Percentiles rank a stretch among this genome's conserved stretches.
Evolutionary conservation across 2,329 filamentous ascomycete species (phyloP).

Genomic region (Knufia fluminis): DNA sequence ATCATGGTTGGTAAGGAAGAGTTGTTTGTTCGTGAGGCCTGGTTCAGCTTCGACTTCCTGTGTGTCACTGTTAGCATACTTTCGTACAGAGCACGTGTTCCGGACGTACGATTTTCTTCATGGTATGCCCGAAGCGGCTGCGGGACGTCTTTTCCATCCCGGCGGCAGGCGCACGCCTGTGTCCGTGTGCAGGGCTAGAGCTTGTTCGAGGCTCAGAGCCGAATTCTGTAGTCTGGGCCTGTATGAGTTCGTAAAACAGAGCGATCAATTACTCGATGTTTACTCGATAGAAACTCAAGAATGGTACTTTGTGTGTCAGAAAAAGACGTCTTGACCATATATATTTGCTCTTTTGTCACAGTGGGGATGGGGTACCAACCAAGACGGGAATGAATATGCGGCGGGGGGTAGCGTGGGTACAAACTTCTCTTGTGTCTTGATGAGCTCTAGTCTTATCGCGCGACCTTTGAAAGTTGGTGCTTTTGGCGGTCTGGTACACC

Average conservation of each 20-base stretch:
- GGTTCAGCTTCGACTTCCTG: constrained; percentile 60
- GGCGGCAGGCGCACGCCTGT: not conserved
- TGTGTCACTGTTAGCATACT: not conserved
- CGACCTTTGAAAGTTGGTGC: not conserved
- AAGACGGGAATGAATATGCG: not conserved
- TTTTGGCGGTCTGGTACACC: not conserved
- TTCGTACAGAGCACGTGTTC: no score
- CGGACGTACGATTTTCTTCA: constrained; percentile 3
- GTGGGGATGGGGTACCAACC: not conserved
- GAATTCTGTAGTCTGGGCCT: not conserved
- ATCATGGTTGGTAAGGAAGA: constrained; percentile 43
- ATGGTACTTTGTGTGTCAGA: constrained; percentile 1
- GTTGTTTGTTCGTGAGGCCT: constrained; percentile 50
- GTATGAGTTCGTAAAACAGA: not conserved
- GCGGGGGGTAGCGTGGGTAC: not conserved
- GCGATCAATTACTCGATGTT: constrained; percentile 5
- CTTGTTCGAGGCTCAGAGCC: not conserved
- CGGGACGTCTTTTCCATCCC: constrained; percentile 3
- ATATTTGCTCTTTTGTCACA: not conserved
- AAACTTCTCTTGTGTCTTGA: not conserved
- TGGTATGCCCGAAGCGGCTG: not conserved
- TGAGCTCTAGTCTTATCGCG: not conserved
- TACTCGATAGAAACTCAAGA: constrained; percentile 7
- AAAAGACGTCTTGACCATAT: not conserved
- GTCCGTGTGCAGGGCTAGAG: not conserved